A percentile compares a stretch with the other conserved stretches of the same genome.
These are phyloP conservation scores for Exophiala xenobiotica DNA, from an alignment of 2,329 filamentous ascomycete species.

Conservation along the genomic window DNA sequence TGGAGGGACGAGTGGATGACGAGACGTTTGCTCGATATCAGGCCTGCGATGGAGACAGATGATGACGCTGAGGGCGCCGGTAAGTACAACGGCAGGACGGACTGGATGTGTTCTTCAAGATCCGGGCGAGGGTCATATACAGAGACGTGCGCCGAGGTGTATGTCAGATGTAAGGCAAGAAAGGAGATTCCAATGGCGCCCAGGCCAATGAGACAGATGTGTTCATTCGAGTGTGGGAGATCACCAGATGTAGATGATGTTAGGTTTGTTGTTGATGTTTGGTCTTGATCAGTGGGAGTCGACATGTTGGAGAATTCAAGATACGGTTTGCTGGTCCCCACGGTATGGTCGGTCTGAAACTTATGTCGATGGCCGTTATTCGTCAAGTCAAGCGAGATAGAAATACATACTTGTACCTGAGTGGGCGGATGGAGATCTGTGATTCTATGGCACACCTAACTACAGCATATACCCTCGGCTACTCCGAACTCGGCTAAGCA, in stretches of 20 bases:
- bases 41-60: background rate
- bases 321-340: no score
- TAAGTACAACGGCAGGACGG: slow-evolving; percentile 47
- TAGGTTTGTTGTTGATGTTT: no score
- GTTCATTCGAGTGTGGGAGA: slow-evolving; percentile 13
- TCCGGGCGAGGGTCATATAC: slow-evolving; percentile 54
- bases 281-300: no score
- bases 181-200: slow-evolving; percentile 57
- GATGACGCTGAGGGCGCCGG: slow-evolving; percentile 5
- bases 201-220: slow-evolving; percentile 40
- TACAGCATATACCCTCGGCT: no score
- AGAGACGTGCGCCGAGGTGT: slow-evolving; percentile 42
- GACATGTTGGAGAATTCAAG: no score
- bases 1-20: slow-evolving; percentile 35
- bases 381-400: no score
- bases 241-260: background rate
- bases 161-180: slow-evolving; percentile 53
- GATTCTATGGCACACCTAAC: no score
- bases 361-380: no score
- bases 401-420: no score
- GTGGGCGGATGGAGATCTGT: no score
- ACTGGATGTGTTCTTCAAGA: slow-evolving; percentile 45
- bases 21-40: slow-evolving; percentile 36
- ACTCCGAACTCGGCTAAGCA: no score
- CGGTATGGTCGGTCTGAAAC: no score